Percentiles rank a stretch among this genome's conserved stretches.
These are phyloP conservation scores for Nymphaea colorata DNA, from an alignment of 164 flowering plant species.

Conservation along the genomic window DNA sequence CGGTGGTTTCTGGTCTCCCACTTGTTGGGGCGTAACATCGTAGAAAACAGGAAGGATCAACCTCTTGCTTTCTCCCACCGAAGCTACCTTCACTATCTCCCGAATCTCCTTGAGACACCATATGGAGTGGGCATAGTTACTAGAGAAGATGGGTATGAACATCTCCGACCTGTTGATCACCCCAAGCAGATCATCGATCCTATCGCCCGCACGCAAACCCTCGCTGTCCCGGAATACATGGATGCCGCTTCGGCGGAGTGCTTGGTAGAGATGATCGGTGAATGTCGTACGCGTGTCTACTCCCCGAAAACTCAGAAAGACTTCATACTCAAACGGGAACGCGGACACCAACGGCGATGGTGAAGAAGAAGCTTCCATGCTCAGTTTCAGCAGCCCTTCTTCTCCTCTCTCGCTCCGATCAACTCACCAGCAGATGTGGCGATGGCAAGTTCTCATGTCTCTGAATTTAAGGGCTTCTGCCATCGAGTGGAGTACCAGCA, in stretches of 20 bases:
- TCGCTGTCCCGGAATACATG: background rate
- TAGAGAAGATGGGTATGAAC: background rate
- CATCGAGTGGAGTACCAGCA: no score
- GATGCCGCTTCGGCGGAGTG: background rate
- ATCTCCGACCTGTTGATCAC: background rate
- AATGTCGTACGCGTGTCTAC: background rate
- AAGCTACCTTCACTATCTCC: background rate
- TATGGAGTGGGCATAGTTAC: background rate
- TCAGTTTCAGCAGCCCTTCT: no score
- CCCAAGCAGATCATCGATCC: background rate
- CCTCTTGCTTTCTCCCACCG: background rate
- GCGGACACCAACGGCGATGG: background rate
- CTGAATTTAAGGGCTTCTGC: no score
- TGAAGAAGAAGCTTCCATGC: background rate
- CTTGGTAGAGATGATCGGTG: background rate
- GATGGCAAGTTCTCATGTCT: no score
- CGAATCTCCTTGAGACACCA: background rate
- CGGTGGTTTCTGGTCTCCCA: background rate
- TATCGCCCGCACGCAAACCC: background rate
- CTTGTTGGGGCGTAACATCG: background rate
- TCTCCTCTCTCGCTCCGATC: no score
- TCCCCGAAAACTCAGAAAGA: background rate
- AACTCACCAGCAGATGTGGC: no score
- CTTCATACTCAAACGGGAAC: background rate
- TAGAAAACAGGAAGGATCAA: background rate